A percentile compares a stretch with the other conserved stretches of the same genome.
Evolutionary conservation across 106 monocot genomes (phyloP).

Genomic region (Phalaenopsis aphrodite): DNA sequence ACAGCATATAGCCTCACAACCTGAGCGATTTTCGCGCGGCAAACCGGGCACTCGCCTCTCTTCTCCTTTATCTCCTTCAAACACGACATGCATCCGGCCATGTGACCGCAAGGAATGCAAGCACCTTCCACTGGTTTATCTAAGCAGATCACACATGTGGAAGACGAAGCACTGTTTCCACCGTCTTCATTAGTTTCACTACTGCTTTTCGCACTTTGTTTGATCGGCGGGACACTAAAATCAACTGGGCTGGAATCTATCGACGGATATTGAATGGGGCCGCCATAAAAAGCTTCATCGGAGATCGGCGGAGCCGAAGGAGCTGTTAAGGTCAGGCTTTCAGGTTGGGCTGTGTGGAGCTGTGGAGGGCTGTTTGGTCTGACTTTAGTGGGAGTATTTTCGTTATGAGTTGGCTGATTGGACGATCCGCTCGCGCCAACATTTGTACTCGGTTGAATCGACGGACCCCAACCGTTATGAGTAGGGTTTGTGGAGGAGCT

Average conservation of each 20-base stretch:
- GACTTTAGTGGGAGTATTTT: not conserved
- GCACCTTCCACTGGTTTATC: conserved; percentile 76
- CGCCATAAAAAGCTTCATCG: conserved; percentile 18
- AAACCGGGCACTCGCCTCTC: conserved; percentile 78
- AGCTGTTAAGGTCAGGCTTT: conserved; percentile 2
- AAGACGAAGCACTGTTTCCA: conserved; percentile 4
- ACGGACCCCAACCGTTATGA: conserved; percentile 31
- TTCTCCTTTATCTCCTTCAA: conserved; percentile 75
- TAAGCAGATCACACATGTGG: conserved; percentile 66
- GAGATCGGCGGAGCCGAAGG: conserved; percentile 45
- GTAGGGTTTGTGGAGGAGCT: conserved; percentile 17
- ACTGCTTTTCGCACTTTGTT: not conserved
- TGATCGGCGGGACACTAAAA: conserved; percentile 9
- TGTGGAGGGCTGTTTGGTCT: conserved; percentile 17
- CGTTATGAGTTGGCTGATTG: conserved; percentile 8
- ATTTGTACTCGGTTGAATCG: conserved; percentile 13
- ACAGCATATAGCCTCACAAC: conserved; percentile 68
- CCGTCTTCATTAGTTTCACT: conserved; percentile 15
- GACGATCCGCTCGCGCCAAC: not conserved
- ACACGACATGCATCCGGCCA: conserved; percentile 89
- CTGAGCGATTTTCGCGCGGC: conserved; percentile 71
- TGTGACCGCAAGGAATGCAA: conserved; percentile 90
- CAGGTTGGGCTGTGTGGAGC: not conserved
- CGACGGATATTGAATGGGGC: conserved; percentile 40
- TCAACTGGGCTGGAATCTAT: conserved; percentile 40